These are phyloP conservation scores for Leccinum subtestaceum DNA, from an alignment of 768 basidiomycete species.

Conservation along the genomic window DNA sequence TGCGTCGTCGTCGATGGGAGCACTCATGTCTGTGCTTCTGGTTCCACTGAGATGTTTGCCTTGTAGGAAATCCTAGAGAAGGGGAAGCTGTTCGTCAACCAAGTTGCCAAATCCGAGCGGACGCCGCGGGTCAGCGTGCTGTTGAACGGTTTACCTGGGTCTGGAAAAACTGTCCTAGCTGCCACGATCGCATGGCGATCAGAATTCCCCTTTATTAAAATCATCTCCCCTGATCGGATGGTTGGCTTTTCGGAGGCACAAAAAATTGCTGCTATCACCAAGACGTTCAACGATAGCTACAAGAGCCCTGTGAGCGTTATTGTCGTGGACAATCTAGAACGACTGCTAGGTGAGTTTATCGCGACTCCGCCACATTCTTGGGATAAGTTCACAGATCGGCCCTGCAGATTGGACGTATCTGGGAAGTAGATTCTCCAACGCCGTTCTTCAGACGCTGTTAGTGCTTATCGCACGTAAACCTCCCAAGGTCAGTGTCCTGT, in stretches of 20 bases:
- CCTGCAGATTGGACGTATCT: conserved; percentile 89
- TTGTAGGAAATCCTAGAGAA: conserved; percentile 79
- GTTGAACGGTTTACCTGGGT: conserved; percentile 84
- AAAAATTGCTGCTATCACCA: conserved; percentile 88
- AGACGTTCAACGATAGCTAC: conserved; percentile 92
- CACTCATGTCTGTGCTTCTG: background rate
- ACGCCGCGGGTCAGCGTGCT: conserved; percentile 91
- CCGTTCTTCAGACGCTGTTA: conserved; percentile 84
- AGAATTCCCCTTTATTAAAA: conserved; percentile 96
- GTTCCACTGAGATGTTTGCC: conserved; percentile 4
- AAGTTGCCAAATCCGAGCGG: conserved; percentile 84
- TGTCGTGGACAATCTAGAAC: conserved; percentile 92
- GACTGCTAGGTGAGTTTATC: conserved; percentile 70
- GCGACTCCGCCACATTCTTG: background rate
- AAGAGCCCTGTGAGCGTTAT: conserved; percentile 97
- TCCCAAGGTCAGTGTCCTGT: conserved; percentile 65
- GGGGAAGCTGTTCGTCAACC: conserved; percentile 87
- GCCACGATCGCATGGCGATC: conserved; percentile 92
- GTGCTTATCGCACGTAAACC: conserved; percentile 87
- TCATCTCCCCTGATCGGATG: conserved; percentile 95
- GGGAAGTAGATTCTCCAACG: conserved; percentile 94
- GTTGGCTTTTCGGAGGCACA: conserved; percentile 91
- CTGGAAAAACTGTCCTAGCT: conserved; percentile 93
- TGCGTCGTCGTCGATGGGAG: conserved; percentile 28
- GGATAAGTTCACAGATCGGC: conserved; percentile 6